Base-by-base conservation (phyloP, 2,329 filamentous ascomycete species). In the Fusarium sp. region DNA sequence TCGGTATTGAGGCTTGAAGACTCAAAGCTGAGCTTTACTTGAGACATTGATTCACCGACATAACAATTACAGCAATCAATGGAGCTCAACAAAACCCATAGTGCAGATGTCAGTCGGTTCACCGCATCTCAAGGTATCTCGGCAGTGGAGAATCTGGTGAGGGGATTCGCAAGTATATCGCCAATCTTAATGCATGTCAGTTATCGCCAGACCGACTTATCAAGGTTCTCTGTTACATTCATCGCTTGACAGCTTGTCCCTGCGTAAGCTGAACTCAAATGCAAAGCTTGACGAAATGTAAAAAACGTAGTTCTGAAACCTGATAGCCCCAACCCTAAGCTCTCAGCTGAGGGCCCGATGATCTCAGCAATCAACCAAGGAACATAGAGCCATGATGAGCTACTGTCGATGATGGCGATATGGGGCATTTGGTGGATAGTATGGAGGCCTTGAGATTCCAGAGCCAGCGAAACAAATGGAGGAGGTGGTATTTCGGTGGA, bases 261-360 rank as follows among this genome's bases (percentile, higher is more conserved):
- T 73, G 70, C 62, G 57, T 31, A 70, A 69, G 61, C 45, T 63
- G 55, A 74, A 73, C 57, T 63, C 70, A 60, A 73, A 66, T 22
- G 14, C 3, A 52, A 36, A 65, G 12, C 38, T 70, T 66, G 31
- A 61, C 36, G 10, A 42, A 49, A 38, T 20, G 31, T 51, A 35
- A 38, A 48, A 47, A 33, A 48, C 15, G 18, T 48, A 31, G 28
- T 22, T 49, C 15, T 28, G 26, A 33, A 63, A 59, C 56, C 20
- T 24, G 24, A 24, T n/a, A 41, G 35, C 36, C 41, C 33, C 28
- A 48, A 54, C 15, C 14, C 48, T 35, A n/a, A 47, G 39, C 31
- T 38, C 14, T 35, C 3, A 51, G 48, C 24, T 33, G 31, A 20
- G 13, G 31, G 20, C 14, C 24, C 22, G 7, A n/a, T 31, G 18